Conservation (phyloP, 257 asterid species). For the Henckelia pumila region DNA sequence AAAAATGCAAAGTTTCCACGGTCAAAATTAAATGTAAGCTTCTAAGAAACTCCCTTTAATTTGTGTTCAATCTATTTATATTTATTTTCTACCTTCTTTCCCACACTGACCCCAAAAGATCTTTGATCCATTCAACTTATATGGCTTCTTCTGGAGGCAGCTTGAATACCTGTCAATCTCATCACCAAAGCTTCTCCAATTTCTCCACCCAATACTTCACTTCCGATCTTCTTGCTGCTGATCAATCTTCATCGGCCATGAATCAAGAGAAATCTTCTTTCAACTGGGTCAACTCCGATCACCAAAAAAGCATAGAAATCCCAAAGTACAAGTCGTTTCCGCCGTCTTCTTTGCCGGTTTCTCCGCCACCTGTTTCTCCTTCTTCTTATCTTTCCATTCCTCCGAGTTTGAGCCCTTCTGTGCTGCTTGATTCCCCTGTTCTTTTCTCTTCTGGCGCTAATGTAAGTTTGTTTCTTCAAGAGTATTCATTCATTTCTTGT, state of each 20-base stretch:
- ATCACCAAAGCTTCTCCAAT: background rate
- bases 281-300: background rate
- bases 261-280: background rate
- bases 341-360: slow-evolving; percentile 54
- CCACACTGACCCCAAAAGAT: too few species aligned
- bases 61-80: background rate
- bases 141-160: background rate
- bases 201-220: background rate
- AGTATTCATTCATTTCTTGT: background rate
- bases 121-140: background rate
- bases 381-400: slow-evolving; percentile 69
- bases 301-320: slow-evolving; percentile 6
- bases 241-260: background rate
- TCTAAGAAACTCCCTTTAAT: background rate
- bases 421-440: slow-evolving; percentile 77
- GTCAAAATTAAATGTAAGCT: background rate
- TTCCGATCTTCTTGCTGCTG: background rate
- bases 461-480: slow-evolving; percentile 37
- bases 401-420: slow-evolving; percentile 61
- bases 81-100: too few species aligned
- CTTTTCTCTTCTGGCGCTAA: slow-evolving; percentile 55
- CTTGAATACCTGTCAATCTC: background rate
- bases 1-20: background rate
- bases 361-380: slow-evolving; percentile 71
- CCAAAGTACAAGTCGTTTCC: slow-evolving; percentile 56